Conservation (phyloP, 768 basidiomycete genomes). For the Rickenella mellea region DNA sequence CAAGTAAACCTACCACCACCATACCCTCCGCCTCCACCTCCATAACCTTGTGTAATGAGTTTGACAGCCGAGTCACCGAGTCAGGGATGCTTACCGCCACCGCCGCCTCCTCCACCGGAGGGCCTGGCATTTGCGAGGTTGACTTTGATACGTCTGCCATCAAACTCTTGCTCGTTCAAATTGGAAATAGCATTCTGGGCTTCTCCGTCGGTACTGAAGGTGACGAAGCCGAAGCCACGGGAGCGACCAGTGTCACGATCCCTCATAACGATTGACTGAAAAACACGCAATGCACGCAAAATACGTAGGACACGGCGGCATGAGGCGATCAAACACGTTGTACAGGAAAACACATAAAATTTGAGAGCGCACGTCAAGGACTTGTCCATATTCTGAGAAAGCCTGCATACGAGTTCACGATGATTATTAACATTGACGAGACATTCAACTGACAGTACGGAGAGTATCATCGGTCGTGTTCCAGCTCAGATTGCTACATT, state of each 20-base stretch:
- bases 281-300: not conserved
- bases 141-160: conserved; percentile 83
- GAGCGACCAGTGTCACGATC: conserved; percentile 97
- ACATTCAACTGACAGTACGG: conserved; percentile 80
- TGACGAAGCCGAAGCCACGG: conserved; percentile 96
- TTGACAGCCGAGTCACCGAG: conserved; percentile 1
- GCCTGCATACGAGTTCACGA: conserved; percentile 48
- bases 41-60: conserved; percentile 13
- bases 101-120: conserved; percentile 44
- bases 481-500: conserved; percentile 88
- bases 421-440: conserved; percentile 34
- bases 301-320: not conserved
- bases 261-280: conserved; percentile 72
- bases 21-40: conserved; percentile 24
- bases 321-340: conserved; percentile 9
- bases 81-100: conserved; percentile 18
- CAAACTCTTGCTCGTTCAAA: conserved; percentile 87
- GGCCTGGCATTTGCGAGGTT: conserved; percentile 73
- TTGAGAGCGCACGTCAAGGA: conserved; percentile 77
- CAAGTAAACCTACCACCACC: conserved; percentile 23
- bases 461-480: conserved; percentile 91
- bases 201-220: conserved; percentile 50
- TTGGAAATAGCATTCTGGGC: conserved; percentile 67
- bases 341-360: conserved; percentile 2
- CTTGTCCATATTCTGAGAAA: conserved; percentile 72